phyloP scores from a whole-genome alignment of 371 early-diverging fungal genomes.

The Choanephora cucurbitarum region DNA sequence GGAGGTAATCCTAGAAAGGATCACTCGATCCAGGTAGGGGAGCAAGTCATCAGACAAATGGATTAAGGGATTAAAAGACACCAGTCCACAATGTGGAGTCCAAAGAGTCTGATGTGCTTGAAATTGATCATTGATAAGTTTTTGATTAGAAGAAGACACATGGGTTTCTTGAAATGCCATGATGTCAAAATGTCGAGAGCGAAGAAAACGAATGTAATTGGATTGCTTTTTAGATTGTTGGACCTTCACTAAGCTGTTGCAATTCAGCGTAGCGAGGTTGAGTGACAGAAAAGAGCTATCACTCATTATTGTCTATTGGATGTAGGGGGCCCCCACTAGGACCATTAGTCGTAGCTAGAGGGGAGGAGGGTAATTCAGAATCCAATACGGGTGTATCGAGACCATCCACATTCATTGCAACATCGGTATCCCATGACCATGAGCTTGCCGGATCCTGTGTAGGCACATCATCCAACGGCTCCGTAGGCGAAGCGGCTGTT shows the following conservation, averaged over 20 bases:
- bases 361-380: background rate
- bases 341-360: background rate
- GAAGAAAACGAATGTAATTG: slow-evolving; percentile 1
- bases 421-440: no score
- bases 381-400: background rate
- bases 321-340: background rate
- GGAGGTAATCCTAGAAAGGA: background rate
- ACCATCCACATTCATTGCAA: background rate
- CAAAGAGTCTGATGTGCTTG: background rate
- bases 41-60: background rate
- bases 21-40: background rate
- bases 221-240: background rate
- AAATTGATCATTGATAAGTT: background rate
- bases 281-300: background rate
- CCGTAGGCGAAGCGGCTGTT: no score
- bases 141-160: background rate
- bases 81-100: slow-evolving; percentile 1
- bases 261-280: slow-evolving; percentile 2
- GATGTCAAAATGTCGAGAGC: background rate
- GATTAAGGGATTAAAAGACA: background rate
- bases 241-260: background rate
- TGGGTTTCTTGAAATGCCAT: slow-evolving; percentile 7
- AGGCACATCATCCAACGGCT: no score
- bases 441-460: no score
- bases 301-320: background rate